Evolutionary conservation across 768 basidiomycete genomes (phyloP).

Genomic region (Lenzites betulinus): DNA sequence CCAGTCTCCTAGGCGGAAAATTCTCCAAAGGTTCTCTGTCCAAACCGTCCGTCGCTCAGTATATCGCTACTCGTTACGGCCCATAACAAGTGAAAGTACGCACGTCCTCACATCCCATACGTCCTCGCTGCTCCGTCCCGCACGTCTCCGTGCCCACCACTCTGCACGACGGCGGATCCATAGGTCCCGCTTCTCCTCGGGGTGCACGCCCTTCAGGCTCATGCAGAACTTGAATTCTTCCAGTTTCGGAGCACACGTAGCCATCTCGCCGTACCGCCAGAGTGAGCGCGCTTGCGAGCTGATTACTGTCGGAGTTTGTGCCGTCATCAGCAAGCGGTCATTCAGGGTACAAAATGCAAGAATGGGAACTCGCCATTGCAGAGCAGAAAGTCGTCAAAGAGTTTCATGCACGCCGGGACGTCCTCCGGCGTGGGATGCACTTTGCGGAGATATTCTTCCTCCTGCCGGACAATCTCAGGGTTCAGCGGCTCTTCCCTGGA

Average conservation of each 20-base stretch:
- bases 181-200: constrained; percentile 73
- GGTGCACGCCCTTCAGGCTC: constrained; percentile 74
- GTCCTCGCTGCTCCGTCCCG: constrained; percentile 87
- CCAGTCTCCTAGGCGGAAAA: constrained; percentile 42
- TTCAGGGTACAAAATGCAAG: too few relatives aligned
- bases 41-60: neutral
- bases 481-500: constrained; percentile 46
- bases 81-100: too few relatives aligned
- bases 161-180: constrained; percentile 90
- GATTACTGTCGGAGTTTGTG: constrained; percentile 51
- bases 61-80: too few relatives aligned
- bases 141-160: constrained; percentile 87
- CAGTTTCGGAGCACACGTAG: constrained; percentile 73
- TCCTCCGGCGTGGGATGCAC: constrained; percentile 78
- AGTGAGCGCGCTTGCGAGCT: constrained; percentile 80
- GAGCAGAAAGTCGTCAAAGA: constrained; percentile 70
- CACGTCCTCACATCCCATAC: constrained; percentile 90
- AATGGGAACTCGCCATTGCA: constrained; percentile 58
- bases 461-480: constrained; percentile 57
- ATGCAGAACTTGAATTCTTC: constrained; percentile 97
- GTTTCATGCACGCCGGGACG: constrained; percentile 77
- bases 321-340: neutral
- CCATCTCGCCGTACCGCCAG: constrained; percentile 80
- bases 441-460: constrained; percentile 61
- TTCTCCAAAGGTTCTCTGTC: constrained; percentile 51